Evolutionary conservation across 2,329 filamentous ascomycete species (phyloP).

Genomic region (Helminthosporium solani): DNA sequence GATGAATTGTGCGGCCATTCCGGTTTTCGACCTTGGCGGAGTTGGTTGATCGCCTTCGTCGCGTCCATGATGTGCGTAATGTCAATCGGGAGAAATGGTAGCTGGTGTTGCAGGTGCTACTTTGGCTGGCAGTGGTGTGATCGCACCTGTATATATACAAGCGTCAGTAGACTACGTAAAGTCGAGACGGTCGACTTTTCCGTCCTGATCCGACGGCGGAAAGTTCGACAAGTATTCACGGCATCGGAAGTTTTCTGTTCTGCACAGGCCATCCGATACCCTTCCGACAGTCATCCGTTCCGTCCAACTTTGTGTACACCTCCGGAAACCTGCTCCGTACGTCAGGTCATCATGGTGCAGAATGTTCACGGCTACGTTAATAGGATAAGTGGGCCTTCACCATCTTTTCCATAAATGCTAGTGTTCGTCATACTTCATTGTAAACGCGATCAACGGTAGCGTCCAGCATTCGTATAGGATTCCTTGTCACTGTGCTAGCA

Average conservation of each 20-base stretch:
- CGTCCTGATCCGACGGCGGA: background rate
- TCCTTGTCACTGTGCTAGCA: background rate
- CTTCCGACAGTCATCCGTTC: slow-evolving; percentile 8
- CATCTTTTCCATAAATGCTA: background rate
- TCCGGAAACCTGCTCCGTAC: background rate
- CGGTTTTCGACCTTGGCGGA: slow-evolving; percentile 33
- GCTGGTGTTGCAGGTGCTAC: slow-evolving; percentile 1
- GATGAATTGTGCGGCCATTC: slow-evolving; percentile 26
- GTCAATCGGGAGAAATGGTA: slow-evolving; percentile 1
- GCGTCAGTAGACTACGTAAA: background rate
- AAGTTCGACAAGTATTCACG: background rate
- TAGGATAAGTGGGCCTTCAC: background rate
- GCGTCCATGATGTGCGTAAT: slow-evolving; percentile 23
- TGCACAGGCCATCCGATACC: slow-evolving; percentile 1
- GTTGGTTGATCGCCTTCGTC: slow-evolving; percentile 22
- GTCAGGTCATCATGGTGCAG: background rate
- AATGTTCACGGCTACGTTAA: background rate
- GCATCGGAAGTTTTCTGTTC: no score
- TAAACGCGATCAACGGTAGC: background rate
- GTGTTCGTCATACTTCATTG: background rate
- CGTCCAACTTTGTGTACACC: slow-evolving; percentile 1
- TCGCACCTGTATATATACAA: background rate
- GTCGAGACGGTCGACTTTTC: background rate
- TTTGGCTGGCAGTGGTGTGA: background rate
- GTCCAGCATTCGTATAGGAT: background rate